Evolutionary conservation across 768 basidiomycete genomes (phyloP).

Genomic region (Tricholoma saponaceum): DNA sequence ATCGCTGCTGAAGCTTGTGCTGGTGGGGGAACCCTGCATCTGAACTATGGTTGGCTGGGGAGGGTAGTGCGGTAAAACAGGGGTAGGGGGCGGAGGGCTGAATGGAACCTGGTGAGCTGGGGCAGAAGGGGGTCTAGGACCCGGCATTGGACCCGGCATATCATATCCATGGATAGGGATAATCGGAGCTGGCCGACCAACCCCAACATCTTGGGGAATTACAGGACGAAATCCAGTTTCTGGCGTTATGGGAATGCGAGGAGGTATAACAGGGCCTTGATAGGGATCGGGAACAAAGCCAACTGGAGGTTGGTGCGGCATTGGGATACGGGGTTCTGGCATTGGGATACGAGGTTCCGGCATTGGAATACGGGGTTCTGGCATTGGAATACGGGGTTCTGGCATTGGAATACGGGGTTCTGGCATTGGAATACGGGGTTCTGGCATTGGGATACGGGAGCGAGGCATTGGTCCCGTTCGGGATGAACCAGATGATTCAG

Average conservation of each 20-base stretch:
- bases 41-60: constrained; percentile 10
- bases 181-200: constrained; percentile 9
- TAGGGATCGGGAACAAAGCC: background rate
- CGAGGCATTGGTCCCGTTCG: constrained; percentile 19
- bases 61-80: background rate
- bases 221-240: constrained; percentile 6
- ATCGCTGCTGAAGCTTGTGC: background rate
- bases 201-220: constrained; percentile 3
- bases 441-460: background rate
- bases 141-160: constrained; percentile 15
- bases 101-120: constrained; percentile 11
- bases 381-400: background rate
- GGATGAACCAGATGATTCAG: constrained; percentile 11
- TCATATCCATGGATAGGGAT: constrained; percentile 14
- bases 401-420: background rate
- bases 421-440: background rate
- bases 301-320: constrained; percentile 1
- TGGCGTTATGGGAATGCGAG: constrained; percentile 6
- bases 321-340: background rate
- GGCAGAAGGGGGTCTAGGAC: constrained; percentile 3
- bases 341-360: background rate
- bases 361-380: background rate
- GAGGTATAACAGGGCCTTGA: constrained; percentile 9
- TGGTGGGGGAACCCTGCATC: constrained; percentile 1
- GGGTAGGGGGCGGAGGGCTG: constrained; percentile 19